Base-by-base conservation (phyloP, 495 filamentous ascomycete species). In the Penicillium lagena region DNA sequence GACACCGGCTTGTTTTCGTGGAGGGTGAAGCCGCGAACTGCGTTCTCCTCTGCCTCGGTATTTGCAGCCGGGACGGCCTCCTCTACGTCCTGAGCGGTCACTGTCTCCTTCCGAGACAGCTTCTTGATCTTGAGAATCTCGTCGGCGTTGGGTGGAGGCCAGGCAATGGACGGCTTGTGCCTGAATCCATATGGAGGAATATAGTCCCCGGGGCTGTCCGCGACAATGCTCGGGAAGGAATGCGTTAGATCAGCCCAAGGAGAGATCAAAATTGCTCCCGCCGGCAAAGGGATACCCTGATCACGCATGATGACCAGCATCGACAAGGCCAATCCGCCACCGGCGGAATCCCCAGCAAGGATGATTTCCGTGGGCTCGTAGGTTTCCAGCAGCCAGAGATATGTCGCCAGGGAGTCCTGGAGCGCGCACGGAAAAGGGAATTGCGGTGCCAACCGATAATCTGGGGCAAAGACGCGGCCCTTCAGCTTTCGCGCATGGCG, bases 161-260 rank as follows among this genome's bases (percentile, higher is more conserved):
- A 97, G 9, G 87, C 80, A 14, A 69, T 60, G 0, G 87, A 93
- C 0, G 91, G 91, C 43, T 80, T 85, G 42, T 95, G 87, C 29
- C 86, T 77, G 56, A 97, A 97, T 0, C 91, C 91, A 47, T 83
- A 80, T 0, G 82, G 63, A 12, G 91, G 91, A 17, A 97, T 89
- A 53, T 95, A 97, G 55, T 97, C 91, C 12, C 80, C 62, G 1
- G 80, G 79, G 47, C 78, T 82, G 35, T 89, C 82, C 12, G 69
- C 74, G 11, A 81, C 80, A 32, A 96, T 80, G 50, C 90, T 95
- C 0, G 91, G 91, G 52, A 96, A 96, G 0, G 88, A 94, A 60
- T 96, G 91, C 9, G 87, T 95, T 29, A 96, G 64, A 60, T 97
- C 91, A 2, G 86, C 88, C 91, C 91, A 97, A 0, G 91, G 91